These are phyloP conservation scores for Cucurbita pepo DNA, from an alignment of 306 rosid genomes.

Conservation along the genomic window DNA sequence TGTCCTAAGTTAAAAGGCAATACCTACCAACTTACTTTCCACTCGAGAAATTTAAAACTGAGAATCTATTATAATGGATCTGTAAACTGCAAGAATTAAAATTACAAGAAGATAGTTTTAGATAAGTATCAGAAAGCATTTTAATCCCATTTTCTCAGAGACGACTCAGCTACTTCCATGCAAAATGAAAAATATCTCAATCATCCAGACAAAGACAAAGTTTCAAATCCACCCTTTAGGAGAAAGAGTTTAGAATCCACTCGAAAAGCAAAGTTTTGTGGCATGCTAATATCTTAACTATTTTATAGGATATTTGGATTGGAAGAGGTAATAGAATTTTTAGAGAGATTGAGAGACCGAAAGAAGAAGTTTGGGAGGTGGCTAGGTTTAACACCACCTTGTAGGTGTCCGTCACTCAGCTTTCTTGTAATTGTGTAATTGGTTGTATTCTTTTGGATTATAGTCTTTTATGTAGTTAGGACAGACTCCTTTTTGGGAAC, in stretches of 20 bases:
- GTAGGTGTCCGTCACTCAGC: not conserved
- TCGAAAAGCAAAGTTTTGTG: not conserved
- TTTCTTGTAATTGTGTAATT: no score
- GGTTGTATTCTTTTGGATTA: no score
- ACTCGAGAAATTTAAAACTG: not conserved
- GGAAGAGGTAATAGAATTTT: not conserved
- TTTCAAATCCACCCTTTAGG: not conserved
- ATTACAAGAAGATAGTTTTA: not conserved
- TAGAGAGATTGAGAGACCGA: not conserved
- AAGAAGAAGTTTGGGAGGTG: not conserved
- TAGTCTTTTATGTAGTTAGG: no score
- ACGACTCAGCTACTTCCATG: not conserved
- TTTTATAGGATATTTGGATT: not conserved
- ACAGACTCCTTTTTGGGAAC: no score
- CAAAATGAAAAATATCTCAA: not conserved
- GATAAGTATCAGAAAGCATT: not conserved
- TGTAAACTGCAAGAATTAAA: not conserved
- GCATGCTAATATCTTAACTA: not conserved
- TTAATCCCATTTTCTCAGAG: not conserved
- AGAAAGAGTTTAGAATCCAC: no score
- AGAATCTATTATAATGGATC: not conserved
- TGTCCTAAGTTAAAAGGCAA: not conserved
- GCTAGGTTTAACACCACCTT: not conserved
- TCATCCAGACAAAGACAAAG: not conserved
- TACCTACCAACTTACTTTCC: not conserved